phyloP scores from a whole-genome alignment of 495 filamentous ascomycete genomes.

The Penicillium samsonianum region DNA sequence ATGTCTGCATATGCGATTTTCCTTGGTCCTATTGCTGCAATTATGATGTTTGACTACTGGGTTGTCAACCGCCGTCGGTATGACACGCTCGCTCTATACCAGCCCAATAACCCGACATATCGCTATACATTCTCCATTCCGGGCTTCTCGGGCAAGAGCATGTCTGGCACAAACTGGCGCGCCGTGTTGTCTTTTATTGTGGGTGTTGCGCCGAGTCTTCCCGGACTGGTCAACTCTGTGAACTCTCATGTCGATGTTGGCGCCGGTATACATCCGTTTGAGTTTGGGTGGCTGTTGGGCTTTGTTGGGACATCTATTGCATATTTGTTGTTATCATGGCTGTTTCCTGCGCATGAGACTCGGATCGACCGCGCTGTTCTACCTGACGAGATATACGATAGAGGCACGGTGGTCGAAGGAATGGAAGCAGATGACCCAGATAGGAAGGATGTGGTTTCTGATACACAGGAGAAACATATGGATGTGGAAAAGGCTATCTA shows the following conservation, averaged over 20 bases:
- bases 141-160: slow-evolving; percentile 5
- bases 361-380: slow-evolving; percentile 43
- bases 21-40: slow-evolving; percentile 66
- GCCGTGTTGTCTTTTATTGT: slow-evolving; percentile 63
- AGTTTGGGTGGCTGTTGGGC: slow-evolving; percentile 59
- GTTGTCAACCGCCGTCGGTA: slow-evolving; percentile 60
- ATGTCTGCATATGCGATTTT: slow-evolving; percentile 68
- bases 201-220: slow-evolving; percentile 62
- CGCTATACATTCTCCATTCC: slow-evolving; percentile 53
- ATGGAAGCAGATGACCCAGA: slow-evolving; percentile 27
- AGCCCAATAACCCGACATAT: slow-evolving; percentile 40
- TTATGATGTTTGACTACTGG: slow-evolving; percentile 71
- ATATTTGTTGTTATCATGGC: slow-evolving; percentile 43
- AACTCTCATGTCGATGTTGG: slow-evolving; percentile 47
- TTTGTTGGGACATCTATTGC: slow-evolving; percentile 50
- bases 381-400: slow-evolving; percentile 53
- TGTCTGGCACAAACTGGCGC: slow-evolving; percentile 62
- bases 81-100: slow-evolving; percentile 56
- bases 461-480: slow-evolving; percentile 1
- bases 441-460: not conserved
- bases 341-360: slow-evolving; percentile 41
- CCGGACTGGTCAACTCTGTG: slow-evolving; percentile 56
- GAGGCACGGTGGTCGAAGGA: slow-evolving; percentile 33
- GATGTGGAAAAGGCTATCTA: slow-evolving; percentile 2
- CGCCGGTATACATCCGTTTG: slow-evolving; percentile 51